A percentile compares a stretch with the other conserved stretches of the same genome.
Evolutionary conservation across 2,329 filamentous ascomycete genomes (phyloP).

Genomic region (Aschersonia sp.): DNA sequence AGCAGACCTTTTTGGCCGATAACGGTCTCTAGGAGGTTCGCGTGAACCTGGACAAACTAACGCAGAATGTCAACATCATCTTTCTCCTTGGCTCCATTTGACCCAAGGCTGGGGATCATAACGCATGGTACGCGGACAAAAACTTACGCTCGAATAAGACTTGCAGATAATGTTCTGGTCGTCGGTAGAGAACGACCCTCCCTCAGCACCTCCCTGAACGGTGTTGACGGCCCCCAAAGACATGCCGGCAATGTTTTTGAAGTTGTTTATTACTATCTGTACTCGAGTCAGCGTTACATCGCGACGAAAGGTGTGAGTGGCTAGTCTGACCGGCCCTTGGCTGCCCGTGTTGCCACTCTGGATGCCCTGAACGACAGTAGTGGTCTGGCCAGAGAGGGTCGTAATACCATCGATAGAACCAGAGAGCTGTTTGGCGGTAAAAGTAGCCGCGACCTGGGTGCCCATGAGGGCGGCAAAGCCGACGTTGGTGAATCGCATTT

Average conservation of each 20-base stretch:
- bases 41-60: slow-evolving; percentile 7
- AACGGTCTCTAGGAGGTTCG: slow-evolving; percentile 7
- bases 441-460: slow-evolving; percentile 3
- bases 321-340: not conserved
- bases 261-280: not conserved
- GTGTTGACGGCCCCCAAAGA: not conserved
- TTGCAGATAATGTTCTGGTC: slow-evolving; percentile 7
- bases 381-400: slow-evolving; percentile 5
- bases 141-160: slow-evolving; percentile 5
- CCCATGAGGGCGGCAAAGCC: slow-evolving; percentile 7
- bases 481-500: slow-evolving; percentile 8
- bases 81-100: not conserved
- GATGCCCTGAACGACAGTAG: slow-evolving; percentile 1
- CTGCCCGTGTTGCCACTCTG: not conserved
- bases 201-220: not conserved
- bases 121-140: not conserved
- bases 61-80: not conserved
- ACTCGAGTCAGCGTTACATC: too few species aligned
- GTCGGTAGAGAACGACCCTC: not conserved
- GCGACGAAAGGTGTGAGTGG: not conserved
- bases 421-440: slow-evolving; percentile 3
- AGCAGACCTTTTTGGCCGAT: slow-evolving; percentile 7
- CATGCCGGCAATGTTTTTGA: not conserved
- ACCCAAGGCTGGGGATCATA: too few species aligned
- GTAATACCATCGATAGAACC: slow-evolving; percentile 5